Conservation (phyloP, 495 filamentous ascomycete genomes). For the Penicillium pulvis region DNA sequence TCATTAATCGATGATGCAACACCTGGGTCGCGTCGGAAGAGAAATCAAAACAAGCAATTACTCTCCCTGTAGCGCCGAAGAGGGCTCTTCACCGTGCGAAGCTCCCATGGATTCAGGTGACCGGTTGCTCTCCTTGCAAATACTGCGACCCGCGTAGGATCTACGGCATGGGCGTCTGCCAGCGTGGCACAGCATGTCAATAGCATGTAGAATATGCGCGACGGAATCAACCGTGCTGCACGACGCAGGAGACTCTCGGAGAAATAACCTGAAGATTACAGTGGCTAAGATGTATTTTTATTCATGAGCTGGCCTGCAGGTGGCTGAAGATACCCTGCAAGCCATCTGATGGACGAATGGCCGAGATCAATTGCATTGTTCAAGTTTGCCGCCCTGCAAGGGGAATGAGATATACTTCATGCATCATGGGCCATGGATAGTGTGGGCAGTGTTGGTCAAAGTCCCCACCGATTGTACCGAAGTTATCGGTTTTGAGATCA, state of each 20-base stretch:
- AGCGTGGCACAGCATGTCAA: conserved; percentile 6
- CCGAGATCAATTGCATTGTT: conserved; percentile 19
- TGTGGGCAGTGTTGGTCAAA: background rate
- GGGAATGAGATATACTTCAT: conserved; percentile 1
- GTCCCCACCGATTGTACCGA: conserved; percentile 5
- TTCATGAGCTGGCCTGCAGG: conserved; percentile 6
- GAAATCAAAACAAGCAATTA: conserved; percentile 9
- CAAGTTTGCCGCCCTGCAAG: conserved; percentile 18
- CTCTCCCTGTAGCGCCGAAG: background rate
- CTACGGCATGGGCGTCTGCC: conserved; percentile 1
- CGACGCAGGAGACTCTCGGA: conserved; percentile 32
- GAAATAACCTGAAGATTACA: conserved; percentile 17
- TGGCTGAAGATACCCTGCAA: conserved; percentile 7
- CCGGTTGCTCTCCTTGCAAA: too few species aligned
- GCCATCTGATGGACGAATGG: conserved; percentile 13
- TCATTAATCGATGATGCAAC: conserved; percentile 15
- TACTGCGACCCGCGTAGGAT: background rate
- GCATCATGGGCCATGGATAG: background rate
- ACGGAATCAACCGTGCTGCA: conserved; percentile 18
- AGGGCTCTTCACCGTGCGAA: background rate
- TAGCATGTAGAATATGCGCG: background rate
- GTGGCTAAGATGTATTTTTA: background rate
- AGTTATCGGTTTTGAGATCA: background rate
- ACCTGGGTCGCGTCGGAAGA: background rate
- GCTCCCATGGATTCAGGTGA: background rate